A percentile compares a stretch with the other conserved stretches of the same genome.
Conservation (phyloP, 1,284 basidiomycete genomes). For the Cryptococcus depauperatus region DNA sequence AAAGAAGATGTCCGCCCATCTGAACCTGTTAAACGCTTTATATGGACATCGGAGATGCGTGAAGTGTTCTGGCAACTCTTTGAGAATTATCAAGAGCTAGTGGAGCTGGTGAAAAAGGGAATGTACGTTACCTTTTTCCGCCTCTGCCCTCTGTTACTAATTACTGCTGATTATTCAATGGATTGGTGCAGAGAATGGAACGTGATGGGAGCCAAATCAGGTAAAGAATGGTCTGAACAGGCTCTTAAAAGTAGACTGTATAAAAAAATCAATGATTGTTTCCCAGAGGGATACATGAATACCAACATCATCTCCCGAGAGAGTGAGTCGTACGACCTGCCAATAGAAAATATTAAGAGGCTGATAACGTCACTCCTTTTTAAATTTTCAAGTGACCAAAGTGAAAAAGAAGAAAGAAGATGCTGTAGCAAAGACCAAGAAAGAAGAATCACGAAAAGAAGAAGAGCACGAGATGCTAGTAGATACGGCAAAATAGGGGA, state of each 20-base stretch:
- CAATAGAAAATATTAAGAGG: too few relatives aligned
- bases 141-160: background rate
- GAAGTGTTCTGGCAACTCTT: constrained; percentile 36
- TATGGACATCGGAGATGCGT: constrained; percentile 31
- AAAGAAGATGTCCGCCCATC: constrained; percentile 13
- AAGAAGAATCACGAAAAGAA: background rate
- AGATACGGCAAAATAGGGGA: too few relatives aligned
- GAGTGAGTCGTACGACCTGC: constrained; percentile 20
- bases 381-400: background rate
- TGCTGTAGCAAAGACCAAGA: background rate
- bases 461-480: too few relatives aligned
- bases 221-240: constrained; percentile 18
- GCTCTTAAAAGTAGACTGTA: constrained; percentile 27
- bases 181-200: constrained; percentile 17
- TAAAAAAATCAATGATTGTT: constrained; percentile 29
- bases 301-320: constrained; percentile 25
- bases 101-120: constrained; percentile 29
- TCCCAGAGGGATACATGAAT: constrained; percentile 38
- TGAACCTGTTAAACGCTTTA: constrained; percentile 24
- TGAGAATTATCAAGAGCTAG: constrained; percentile 32
- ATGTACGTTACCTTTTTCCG: constrained; percentile 16
- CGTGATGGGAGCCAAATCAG: constrained; percentile 8
- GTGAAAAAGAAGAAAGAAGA: constrained; percentile 3
- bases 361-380: background rate
- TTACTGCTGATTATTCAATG: background rate